Evolutionary conservation across 2,329 filamentous ascomycete genomes (phyloP).

Genomic region (Nothomitra cinnamomea): DNA sequence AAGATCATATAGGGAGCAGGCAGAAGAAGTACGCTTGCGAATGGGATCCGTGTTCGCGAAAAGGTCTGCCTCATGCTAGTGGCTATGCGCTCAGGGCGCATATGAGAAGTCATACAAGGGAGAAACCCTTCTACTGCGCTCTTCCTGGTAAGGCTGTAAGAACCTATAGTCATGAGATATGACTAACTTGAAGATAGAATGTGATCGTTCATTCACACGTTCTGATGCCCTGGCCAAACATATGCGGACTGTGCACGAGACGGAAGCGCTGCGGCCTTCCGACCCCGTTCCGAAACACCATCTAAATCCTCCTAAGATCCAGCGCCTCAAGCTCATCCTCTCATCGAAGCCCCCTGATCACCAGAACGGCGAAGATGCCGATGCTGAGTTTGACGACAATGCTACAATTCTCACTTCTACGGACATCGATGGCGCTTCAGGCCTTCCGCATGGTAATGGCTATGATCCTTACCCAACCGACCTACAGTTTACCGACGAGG

Average conservation of each 20-base stretch:
- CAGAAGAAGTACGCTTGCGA: conserved; percentile 98
- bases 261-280: conserved; percentile 67
- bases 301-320: conserved; percentile 28
- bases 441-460: background rate
- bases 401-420: conserved; percentile 3
- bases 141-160: conserved; percentile 51
- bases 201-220: conserved; percentile 87
- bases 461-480: conserved; percentile 33
- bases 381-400: conserved; percentile 5
- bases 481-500: conserved; percentile 44
- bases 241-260: conserved; percentile 97
- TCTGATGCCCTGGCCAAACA: conserved; percentile 95
- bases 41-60: conserved; percentile 78
- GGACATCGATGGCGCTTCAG: background rate
- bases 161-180: background rate
- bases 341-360: conserved; percentile 15
- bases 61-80: conserved; percentile 82
- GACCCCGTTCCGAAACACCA: conserved; percentile 54
- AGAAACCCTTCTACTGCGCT: conserved; percentile 96
- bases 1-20: conserved; percentile 81
- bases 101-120: conserved; percentile 92
- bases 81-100: conserved; percentile 93
- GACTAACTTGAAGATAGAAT: conserved; percentile 42
- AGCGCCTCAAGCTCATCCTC: conserved; percentile 27
- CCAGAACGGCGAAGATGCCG: conserved; percentile 18